Percentiles rank a stretch among this genome's conserved stretches.
Evolutionary conservation across 768 basidiomycete species (phyloP).

Genomic region (Pluteus cervinus): DNA sequence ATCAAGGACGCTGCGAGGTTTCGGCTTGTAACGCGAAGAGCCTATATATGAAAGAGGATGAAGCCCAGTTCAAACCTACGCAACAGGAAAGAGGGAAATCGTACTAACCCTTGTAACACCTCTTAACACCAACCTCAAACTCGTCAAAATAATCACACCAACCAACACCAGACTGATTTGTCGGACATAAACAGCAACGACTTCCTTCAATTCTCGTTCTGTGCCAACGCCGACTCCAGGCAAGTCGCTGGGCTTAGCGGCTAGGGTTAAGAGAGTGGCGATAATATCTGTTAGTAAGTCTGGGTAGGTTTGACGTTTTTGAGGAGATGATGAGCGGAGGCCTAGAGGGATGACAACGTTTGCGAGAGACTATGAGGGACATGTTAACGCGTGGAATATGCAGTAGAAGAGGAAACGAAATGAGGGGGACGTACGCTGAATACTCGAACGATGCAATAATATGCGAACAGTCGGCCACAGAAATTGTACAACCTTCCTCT

Average conservation of each 20-base stretch:
- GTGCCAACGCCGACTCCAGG: too few relatives aligned
- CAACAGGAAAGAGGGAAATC: slow-evolving; percentile 5
- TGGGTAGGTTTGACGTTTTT: slow-evolving; percentile 29
- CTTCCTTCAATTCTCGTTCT: too few relatives aligned
- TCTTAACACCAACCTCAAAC: slow-evolving; percentile 61
- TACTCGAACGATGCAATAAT: slow-evolving; percentile 62
- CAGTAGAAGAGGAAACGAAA: background rate
- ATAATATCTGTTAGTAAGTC: slow-evolving; percentile 39
- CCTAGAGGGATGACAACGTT: slow-evolving; percentile 40
- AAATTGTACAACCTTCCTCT: slow-evolving; percentile 44
- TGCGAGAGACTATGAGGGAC: slow-evolving; percentile 34
- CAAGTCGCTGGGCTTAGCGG: too few relatives aligned
- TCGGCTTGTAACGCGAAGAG: slow-evolving; percentile 57
- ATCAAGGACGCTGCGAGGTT: slow-evolving; percentile 72
- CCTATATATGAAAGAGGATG: slow-evolving; percentile 27
- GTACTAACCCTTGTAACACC: slow-evolving; percentile 54
- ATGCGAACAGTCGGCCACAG: slow-evolving; percentile 49
- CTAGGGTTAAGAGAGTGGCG: too few relatives aligned
- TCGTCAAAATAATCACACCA: slow-evolving; percentile 70
- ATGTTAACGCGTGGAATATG: slow-evolving; percentile 2
- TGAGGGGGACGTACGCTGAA: slow-evolving; percentile 42
- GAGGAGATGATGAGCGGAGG: slow-evolving; percentile 20
- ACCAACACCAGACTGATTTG: slow-evolving; percentile 63
- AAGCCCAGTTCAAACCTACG: background rate
- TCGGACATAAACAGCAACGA: slow-evolving; percentile 39